phyloP scores from a whole-genome alignment of 164 flowering plant genomes.

The Tetracentron sinense region DNA sequence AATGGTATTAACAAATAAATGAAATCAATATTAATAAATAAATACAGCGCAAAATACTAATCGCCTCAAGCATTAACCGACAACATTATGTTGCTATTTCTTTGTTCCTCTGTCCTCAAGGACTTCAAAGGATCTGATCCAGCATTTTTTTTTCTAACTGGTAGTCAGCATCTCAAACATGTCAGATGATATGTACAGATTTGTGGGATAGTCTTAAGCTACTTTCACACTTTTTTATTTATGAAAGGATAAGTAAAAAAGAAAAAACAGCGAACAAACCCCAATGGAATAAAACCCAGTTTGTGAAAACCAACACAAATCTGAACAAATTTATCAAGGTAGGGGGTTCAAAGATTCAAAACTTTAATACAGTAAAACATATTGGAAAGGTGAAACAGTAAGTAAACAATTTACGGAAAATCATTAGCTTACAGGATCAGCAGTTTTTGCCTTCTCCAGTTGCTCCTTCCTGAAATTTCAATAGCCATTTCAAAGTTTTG shows the following conservation, averaged over 20 bases:
- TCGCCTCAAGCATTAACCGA: too few species aligned
- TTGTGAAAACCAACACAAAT: background rate
- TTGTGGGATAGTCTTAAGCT: too few species aligned
- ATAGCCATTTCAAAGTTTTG: constrained; percentile 7
- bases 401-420: background rate
- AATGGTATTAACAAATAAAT: background rate
- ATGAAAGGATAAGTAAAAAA: background rate
- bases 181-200: too few species aligned
- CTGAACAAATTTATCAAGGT: background rate
- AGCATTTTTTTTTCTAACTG: too few species aligned
- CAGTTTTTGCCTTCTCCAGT: constrained; percentile 86
- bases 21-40: background rate
- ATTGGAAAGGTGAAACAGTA: background rate
- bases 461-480: constrained; percentile 67
- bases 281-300: background rate
- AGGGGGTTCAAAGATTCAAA: background rate
- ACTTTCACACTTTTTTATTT: too few species aligned
- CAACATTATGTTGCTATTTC: too few species aligned
- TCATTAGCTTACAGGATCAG: constrained; percentile 68
- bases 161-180: too few species aligned
- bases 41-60: too few species aligned
- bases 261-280: background rate
- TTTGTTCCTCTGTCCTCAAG: too few species aligned
- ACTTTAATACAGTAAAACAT: too few species aligned
- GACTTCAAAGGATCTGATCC: too few species aligned